Evolutionary conservation across 139 green algal species (phyloP).

Genomic region (Ulvella scutata): DNA sequence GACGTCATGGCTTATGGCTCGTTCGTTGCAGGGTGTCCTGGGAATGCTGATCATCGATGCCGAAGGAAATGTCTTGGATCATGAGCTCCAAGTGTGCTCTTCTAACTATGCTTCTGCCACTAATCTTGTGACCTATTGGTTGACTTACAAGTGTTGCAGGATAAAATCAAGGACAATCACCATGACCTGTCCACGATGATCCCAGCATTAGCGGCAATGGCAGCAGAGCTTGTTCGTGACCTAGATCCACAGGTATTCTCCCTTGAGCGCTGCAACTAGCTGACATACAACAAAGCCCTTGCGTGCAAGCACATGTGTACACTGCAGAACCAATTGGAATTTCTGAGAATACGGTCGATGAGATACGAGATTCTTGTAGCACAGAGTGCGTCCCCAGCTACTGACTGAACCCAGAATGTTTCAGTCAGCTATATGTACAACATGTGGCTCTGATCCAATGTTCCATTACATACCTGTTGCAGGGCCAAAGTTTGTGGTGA

Average conservation of each 20-base stretch:
- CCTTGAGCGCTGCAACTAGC: not conserved
- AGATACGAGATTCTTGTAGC: not conserved
- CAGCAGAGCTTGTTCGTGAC: not conserved
- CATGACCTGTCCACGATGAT: not conserved
- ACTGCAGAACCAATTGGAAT: not conserved
- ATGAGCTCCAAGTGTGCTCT: not conserved
- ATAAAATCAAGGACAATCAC: constrained; percentile 1
- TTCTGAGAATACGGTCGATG: not conserved
- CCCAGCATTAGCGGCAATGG: not conserved
- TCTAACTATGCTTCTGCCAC: not conserved
- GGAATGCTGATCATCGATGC: not conserved
- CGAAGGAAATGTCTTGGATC: not conserved
- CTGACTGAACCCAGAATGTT: not conserved
- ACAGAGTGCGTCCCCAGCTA: not conserved
- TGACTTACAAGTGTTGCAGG: not conserved
- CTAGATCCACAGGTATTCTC: not conserved
- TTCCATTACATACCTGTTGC: not conserved
- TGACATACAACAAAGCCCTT: not conserved
- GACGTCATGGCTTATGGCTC: not conserved
- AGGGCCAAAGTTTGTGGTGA: not conserved
- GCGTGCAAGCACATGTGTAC: not conserved
- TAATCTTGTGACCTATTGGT: not conserved
- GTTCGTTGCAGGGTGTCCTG: not conserved
- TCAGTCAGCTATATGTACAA: not conserved
- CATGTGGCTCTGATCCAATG: not conserved